Percentiles rank a stretch among this genome's conserved stretches.
phyloP scores from a whole-genome alignment of 1,284 basidiomycete genomes.

The Sporisorium graminicola region DNA sequence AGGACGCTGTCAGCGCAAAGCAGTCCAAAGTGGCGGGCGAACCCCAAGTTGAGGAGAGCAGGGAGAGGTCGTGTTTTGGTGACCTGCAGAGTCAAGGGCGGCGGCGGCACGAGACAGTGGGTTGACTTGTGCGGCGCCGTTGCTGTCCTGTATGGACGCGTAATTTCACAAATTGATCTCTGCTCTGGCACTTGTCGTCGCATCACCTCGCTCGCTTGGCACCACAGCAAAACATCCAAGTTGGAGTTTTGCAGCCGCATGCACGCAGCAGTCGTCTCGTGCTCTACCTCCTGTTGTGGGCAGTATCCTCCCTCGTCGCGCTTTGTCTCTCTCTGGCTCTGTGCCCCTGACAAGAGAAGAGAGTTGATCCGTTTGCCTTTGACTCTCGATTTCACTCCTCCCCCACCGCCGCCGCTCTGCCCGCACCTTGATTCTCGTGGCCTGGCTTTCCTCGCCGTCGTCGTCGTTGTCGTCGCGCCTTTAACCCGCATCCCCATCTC shows the following conservation, averaged over 20 bases:
- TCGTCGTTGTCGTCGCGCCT: background rate
- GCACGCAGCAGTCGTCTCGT: background rate
- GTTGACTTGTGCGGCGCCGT: background rate
- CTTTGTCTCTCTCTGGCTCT: background rate
- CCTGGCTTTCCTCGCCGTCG: background rate
- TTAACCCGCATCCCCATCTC: background rate
- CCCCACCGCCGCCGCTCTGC: background rate
- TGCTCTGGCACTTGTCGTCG: slow-evolving; percentile 1
- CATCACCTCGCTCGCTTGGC: slow-evolving; percentile 1
- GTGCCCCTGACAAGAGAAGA: background rate
- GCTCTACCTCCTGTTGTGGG: background rate
- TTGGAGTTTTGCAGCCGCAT: slow-evolving; percentile 2
- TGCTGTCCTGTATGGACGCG: background rate
- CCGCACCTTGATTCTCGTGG: background rate
- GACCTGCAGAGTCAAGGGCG: no score
- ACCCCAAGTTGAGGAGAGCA: background rate
- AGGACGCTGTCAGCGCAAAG: background rate
- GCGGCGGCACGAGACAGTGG: background rate
- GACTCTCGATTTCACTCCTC: background rate
- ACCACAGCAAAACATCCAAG: background rate
- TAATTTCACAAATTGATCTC: background rate
- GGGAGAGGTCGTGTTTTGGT: slow-evolving; percentile 1
- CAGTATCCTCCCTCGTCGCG: background rate
- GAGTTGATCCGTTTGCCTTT: background rate
- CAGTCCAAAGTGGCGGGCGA: no score